These are phyloP conservation scores for Vanderwaltozyma yarrowii DNA, from an alignment of 805 yeast genomes.

Conservation along the genomic window DNA sequence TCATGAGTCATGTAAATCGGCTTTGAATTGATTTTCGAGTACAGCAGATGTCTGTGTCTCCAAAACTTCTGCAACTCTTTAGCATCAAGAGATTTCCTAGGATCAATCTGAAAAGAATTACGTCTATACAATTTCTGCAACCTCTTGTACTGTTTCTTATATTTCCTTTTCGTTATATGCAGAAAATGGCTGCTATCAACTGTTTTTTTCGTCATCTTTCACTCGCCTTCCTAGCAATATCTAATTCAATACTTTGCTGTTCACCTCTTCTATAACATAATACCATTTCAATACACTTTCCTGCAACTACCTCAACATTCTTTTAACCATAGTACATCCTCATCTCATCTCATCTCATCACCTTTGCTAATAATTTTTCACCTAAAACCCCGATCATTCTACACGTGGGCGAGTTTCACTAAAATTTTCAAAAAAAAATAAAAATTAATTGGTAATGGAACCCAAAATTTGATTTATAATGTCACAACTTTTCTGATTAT, in stretches of 20 bases:
- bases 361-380: neutral
- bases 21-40: constrained; percentile 57
- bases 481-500: too few species aligned
- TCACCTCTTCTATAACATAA: too few species aligned
- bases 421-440: too few species aligned
- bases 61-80: constrained; percentile 38
- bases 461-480: too few species aligned
- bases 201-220: neutral
- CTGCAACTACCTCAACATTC: too few species aligned
- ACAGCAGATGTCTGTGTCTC: constrained; percentile 49
- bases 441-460: too few species aligned
- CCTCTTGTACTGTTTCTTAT: constrained; percentile 10
- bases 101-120: neutral
- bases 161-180: constrained; percentile 12
- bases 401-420: too few species aligned
- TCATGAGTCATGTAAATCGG: constrained; percentile 52
- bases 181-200: constrained; percentile 9
- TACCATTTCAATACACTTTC: too few species aligned
- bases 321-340: neutral
- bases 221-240: neutral
- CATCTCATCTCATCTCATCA: constrained; percentile 3
- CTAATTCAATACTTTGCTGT: neutral
- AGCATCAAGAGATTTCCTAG: neutral
- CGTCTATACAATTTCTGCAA: neutral
- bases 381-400: too few species aligned